Conservation (phyloP, 78 protist genomes). For the Dictyostelium intermedium region DNA sequence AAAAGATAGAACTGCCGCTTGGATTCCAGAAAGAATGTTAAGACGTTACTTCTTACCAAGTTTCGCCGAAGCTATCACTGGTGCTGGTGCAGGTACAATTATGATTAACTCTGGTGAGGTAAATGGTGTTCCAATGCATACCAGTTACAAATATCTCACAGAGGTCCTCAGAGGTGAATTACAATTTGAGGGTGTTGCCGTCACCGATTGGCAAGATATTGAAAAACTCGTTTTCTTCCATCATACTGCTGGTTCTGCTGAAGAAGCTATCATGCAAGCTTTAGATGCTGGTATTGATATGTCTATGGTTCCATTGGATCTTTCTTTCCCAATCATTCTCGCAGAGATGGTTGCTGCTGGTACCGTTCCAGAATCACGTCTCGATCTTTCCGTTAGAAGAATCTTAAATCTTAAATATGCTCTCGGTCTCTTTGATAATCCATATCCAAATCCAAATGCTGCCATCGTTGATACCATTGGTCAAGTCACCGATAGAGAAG, state of each 20-base stretch:
- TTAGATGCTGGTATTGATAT: conserved; percentile 84
- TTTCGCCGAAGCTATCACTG: conserved; percentile 52
- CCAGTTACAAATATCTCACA: conserved; percentile 28
- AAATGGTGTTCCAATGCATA: conserved; percentile 78
- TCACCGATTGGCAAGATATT: conserved; percentile 86
- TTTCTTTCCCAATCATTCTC: conserved; percentile 49
- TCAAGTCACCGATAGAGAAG: conserved; percentile 31
- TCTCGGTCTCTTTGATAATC: conserved; percentile 67
- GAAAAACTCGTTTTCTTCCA: conserved; percentile 67
- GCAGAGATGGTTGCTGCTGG: conserved; percentile 47
- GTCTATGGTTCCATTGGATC: conserved; percentile 84
- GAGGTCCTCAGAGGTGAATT: conserved; percentile 68
- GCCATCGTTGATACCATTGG: conserved; percentile 61
- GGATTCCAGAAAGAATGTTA: conserved; percentile 70
- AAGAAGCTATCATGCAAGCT: conserved; percentile 66
- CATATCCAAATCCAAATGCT: conserved; percentile 53
- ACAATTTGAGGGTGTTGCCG: conserved; percentile 79
- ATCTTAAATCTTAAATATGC: conserved; percentile 70
- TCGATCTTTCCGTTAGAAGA: conserved; percentile 60
- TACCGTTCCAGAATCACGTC: conserved; percentile 56
- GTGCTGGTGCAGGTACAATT: conserved; percentile 59
- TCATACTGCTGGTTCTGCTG: conserved; percentile 31
- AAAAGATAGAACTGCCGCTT: conserved; percentile 81
- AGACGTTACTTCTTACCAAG: conserved; percentile 73
- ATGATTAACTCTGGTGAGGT: conserved; percentile 77